Evolutionary conservation across 495 filamentous ascomycete genomes (phyloP).

Genomic region (Penicillium herquei): DNA sequence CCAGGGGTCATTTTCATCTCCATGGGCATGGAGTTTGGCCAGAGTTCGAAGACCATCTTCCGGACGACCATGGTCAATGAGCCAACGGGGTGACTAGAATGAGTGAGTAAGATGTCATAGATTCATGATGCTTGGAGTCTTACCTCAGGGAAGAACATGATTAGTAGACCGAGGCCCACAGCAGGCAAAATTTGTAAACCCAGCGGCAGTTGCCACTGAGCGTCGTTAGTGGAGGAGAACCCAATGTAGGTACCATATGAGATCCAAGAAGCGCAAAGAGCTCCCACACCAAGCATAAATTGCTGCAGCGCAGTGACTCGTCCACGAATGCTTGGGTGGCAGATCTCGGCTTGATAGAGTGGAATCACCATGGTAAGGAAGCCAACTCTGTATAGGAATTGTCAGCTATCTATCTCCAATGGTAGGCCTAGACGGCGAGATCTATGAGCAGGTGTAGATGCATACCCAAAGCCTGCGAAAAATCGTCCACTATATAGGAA

Average conservation of each 20-base stretch:
- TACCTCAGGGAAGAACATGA: slow-evolving; percentile 51
- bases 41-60: slow-evolving; percentile 52
- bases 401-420: neutral
- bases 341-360: slow-evolving; percentile 46
- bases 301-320: slow-evolving; percentile 43
- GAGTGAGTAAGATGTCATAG: neutral
- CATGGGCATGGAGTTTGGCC: slow-evolving; percentile 48
- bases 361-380: slow-evolving; percentile 57
- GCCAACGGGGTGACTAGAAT: slow-evolving; percentile 53
- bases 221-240: slow-evolving; percentile 41
- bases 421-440: neutral
- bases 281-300: slow-evolving; percentile 46
- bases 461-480: slow-evolving; percentile 52
- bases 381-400: slow-evolving; percentile 42
- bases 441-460: slow-evolving; percentile 25
- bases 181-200: slow-evolving; percentile 44
- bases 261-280: slow-evolving; percentile 41
- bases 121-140: neutral
- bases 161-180: slow-evolving; percentile 39
- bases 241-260: slow-evolving; percentile 49
- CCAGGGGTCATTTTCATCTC: slow-evolving; percentile 42
- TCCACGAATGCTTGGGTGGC: slow-evolving; percentile 44
- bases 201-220: slow-evolving; percentile 43
- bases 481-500: slow-evolving; percentile 43
- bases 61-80: slow-evolving; percentile 46